Percentiles rank a stretch among this genome's conserved stretches.
These are phyloP conservation scores for Candida odintsovae DNA, from an alignment of 805 yeast genomes.

Conservation along the genomic window DNA sequence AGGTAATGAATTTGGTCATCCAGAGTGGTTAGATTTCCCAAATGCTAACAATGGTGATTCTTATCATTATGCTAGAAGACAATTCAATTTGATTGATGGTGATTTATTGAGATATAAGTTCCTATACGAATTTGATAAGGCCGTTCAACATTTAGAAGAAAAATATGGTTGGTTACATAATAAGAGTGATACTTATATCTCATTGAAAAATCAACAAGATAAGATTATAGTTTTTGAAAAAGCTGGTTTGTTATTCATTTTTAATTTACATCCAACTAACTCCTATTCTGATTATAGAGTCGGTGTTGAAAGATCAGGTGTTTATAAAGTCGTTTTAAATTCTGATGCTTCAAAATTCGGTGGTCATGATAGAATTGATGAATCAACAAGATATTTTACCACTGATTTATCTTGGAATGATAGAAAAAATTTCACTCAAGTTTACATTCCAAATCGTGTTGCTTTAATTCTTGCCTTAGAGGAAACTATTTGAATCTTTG, in stretches of 20 bases:
- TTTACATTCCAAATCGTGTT: constrained; percentile 73
- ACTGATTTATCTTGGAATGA: constrained; percentile 76
- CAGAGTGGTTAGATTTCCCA: constrained; percentile 98
- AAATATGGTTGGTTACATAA: constrained; percentile 64
- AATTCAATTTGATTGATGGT: constrained; percentile 82
- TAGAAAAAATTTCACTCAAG: constrained; percentile 69
- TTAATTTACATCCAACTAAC: constrained; percentile 84
- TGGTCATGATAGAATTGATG: constrained; percentile 74
- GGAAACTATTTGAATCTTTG: constrained; percentile 3
- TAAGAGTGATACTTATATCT: constrained; percentile 74
- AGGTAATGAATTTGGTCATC: constrained; percentile 98
- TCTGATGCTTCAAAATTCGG: constrained; percentile 70
- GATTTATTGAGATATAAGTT: constrained; percentile 72
- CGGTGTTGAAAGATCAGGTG: constrained; percentile 81
- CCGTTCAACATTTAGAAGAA: constrained; percentile 73
- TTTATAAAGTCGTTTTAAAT: constrained; percentile 67
- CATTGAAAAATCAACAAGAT: constrained; percentile 83
- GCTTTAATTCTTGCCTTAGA: constrained; percentile 52
- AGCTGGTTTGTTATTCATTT: constrained; percentile 75
- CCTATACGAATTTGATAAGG: constrained; percentile 76
- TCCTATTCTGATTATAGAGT: constrained; percentile 83
- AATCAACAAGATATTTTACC: constrained; percentile 54
- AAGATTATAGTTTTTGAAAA: constrained; percentile 88
- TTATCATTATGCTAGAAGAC: constrained; percentile 92
- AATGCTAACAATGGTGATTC: constrained; percentile 82